Evolutionary conservation across 345 rosid species (phyloP).

Genomic region (Litchi chinensis): DNA sequence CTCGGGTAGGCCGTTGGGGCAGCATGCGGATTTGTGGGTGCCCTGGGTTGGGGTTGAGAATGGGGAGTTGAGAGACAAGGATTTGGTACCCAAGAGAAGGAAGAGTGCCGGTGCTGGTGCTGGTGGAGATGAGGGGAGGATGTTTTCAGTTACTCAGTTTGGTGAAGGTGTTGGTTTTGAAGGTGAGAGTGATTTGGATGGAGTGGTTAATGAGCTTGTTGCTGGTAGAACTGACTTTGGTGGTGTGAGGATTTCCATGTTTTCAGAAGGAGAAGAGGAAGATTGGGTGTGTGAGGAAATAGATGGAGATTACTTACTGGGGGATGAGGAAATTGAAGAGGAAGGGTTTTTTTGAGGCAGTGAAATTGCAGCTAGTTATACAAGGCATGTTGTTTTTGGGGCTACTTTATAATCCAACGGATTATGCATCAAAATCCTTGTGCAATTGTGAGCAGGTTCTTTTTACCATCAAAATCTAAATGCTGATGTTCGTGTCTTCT

Average conservation of each 20-base stretch:
- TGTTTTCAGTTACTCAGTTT: conserved; percentile 49
- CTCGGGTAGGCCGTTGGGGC: conserved; percentile 60
- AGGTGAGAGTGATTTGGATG: conserved; percentile 37
- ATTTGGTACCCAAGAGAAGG: conserved; percentile 64
- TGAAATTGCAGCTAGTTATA: background rate
- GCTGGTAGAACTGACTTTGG: conserved; percentile 52
- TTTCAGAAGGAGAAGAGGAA: conserved; percentile 72
- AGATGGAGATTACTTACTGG: conserved; percentile 40
- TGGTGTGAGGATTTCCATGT: conserved; percentile 52
- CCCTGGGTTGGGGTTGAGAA: conserved; percentile 85
- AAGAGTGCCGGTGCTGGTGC: conserved; percentile 33
- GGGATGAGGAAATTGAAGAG: conserved; percentile 36
- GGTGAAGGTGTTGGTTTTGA: conserved; percentile 19
- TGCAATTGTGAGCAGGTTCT: background rate
- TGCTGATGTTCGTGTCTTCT: background rate
- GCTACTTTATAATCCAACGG: too few relatives aligned
- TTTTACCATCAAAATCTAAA: conserved; percentile 1
- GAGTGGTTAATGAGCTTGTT: conserved; percentile 44
- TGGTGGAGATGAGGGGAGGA: conserved; percentile 36
- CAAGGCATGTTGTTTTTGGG: background rate
- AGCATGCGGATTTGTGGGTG: conserved; percentile 87
- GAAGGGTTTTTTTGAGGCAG: conserved; percentile 27
- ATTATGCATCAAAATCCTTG: background rate
- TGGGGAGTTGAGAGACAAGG: conserved; percentile 66
- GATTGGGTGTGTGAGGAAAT: conserved; percentile 37